A percentile compares a stretch with the other conserved stretches of the same genome.
Conservation (phyloP, 1,284 basidiomycete species). For the Spongiforma sp. region DNA sequence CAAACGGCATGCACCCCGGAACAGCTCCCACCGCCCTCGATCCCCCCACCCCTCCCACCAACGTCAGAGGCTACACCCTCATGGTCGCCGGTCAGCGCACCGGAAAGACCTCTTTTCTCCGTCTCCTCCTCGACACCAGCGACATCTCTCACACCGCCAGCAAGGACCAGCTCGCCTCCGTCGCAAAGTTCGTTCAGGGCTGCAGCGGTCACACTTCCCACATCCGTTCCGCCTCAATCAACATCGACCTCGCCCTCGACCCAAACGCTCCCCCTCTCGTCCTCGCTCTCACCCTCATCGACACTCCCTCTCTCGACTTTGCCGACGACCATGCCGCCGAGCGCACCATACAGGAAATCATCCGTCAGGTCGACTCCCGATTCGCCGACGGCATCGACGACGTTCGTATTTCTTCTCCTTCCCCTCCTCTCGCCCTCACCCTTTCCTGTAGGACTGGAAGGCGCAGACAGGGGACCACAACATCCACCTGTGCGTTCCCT, state of each 20-base stretch:
- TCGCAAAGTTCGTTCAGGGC: conserved; percentile 79
- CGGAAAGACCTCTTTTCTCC: conserved; percentile 83
- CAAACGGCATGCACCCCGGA: conserved; percentile 32
- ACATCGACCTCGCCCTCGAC: conserved; percentile 62
- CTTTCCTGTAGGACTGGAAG: conserved; percentile 61
- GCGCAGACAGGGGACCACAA: conserved; percentile 71
- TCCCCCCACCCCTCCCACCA: too few relatives aligned
- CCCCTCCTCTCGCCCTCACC: neutral
- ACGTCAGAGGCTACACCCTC: conserved; percentile 64
- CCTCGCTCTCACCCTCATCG: conserved; percentile 72
- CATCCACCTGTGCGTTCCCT: conserved; percentile 73
- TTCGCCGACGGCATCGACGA: conserved; percentile 72
- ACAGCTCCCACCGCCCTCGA: conserved; percentile 29
- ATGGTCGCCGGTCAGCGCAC: conserved; percentile 77
- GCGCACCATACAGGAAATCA: conserved; percentile 62
- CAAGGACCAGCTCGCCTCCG: conserved; percentile 72
- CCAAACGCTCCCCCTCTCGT: conserved; percentile 47
- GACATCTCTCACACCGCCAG: conserved; percentile 59
- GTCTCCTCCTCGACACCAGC: conserved; percentile 77
- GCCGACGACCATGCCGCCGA: conserved; percentile 63
- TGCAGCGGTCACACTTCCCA: conserved; percentile 68
- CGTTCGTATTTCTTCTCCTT: conserved; percentile 51
- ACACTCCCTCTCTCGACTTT: conserved; percentile 79
- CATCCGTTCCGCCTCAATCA: conserved; percentile 68
- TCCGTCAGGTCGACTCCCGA: conserved; percentile 68